Evolutionary conservation across 1,139 yeast species (phyloP), one percentile per base, ranked within the genome.

Genomic region (Hyphopichia buzzinii): DNA sequence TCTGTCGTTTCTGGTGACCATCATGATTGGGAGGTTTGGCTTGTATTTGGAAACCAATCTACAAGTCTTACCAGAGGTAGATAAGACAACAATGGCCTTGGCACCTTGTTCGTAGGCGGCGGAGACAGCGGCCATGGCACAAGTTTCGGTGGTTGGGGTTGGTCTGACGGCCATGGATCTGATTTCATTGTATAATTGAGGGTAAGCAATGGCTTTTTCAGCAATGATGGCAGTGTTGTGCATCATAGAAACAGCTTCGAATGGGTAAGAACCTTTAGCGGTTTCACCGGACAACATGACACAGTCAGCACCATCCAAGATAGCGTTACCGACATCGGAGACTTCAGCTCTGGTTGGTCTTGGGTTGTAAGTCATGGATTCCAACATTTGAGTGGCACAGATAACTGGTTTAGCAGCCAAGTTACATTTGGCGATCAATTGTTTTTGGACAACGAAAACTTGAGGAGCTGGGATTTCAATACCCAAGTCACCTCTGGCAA

Each of bases 331-430:
- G 48, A 94, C 98, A 69, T 92, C 99, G 39, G 96, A 84, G 47
- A 92, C 97, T 76, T 92, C 99, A 54, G 99, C 99, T 77, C 99
- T 87, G 64, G 99, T 92, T 70, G 99, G 98, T 73, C 98, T 85
- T 65, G 99, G 99, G 84, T 92, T 94, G 74, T 84, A 88, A 43
- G 97, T 92, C 99, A 92, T 92, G 43, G 97, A 88, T 74, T 92
- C 99, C 69, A 92, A 84, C 98, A 92, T 92, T 76, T 92, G 99
- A 50, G 99, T 92, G 50, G 99, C 99, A 77, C 98, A 94, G 64
- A 92, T 89, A 53, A 89, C 97, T 61, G 99, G 98, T 81, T 94
- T 92, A 64, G 97, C 99, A 52, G 96, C 97, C 65, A 90, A 77
- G 81, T 92, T 94, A 79, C 96, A 92, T 76, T 92, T 92, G 60